Conservation (phyloP, 371 early-diverging fungal species). For the Parasitella parasitica region DNA sequence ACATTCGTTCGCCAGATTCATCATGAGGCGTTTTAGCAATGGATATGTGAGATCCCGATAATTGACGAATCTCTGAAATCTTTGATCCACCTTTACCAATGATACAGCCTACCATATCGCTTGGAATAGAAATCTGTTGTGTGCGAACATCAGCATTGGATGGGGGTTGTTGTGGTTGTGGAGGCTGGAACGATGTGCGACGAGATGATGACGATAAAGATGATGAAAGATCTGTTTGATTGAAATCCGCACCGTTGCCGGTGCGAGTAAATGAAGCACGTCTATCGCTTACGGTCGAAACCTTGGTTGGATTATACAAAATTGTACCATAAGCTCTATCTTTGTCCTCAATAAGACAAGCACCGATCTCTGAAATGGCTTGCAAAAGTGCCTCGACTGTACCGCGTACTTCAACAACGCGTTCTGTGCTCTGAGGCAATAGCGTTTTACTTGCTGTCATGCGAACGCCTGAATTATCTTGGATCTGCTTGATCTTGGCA, state of each 20-base stretch:
- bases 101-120: constrained; percentile 92
- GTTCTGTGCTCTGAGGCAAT: constrained; percentile 86
- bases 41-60: constrained; percentile 85
- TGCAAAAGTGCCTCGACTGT: constrained; percentile 66
- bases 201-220: constrained; percentile 1
- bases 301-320: constrained; percentile 47
- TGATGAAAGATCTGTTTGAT: background rate
- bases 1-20: constrained; percentile 78
- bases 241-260: constrained; percentile 50
- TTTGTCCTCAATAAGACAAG: constrained; percentile 51
- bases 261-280: constrained; percentile 60
- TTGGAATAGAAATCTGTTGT: constrained; percentile 87
- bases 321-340: constrained; percentile 51
- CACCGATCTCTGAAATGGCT: constrained; percentile 72
- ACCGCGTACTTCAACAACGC: constrained; percentile 83
- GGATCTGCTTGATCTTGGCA: constrained; percentile 84
- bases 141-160: constrained; percentile 43
- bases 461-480: constrained; percentile 79
- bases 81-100: constrained; percentile 92
- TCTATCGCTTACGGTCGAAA: background rate
- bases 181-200: background rate
- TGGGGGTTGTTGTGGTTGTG: constrained; percentile 5
- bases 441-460: constrained; percentile 85
- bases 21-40: constrained; percentile 81
- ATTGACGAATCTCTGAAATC: constrained; percentile 88